phyloP scores from a whole-genome alignment of 129 eudicot genomes.

The Flaveria brownii region DNA sequence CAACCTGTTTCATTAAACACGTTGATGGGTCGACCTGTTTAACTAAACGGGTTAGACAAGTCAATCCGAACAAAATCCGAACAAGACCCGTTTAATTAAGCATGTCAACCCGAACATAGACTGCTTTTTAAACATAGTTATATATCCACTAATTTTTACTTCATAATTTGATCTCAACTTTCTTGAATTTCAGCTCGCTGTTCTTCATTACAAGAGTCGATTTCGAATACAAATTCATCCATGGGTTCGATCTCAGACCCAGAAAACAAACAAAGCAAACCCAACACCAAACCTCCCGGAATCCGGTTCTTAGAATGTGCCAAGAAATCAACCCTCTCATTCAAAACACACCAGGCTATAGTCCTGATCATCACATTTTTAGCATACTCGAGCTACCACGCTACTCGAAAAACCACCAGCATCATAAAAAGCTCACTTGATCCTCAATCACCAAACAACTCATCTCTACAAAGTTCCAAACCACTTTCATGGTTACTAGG shows the following conservation, averaged over 20 bases:
- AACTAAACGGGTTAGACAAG: no score
- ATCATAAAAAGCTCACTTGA: conserved; percentile 90
- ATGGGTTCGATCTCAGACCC: conserved; percentile 53
- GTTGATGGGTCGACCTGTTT: no score
- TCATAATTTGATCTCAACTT: conserved; percentile 6
- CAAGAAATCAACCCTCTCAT: conserved; percentile 53
- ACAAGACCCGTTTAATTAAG: no score
- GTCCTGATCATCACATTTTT: conserved; percentile 73
- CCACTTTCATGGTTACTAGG: conserved; percentile 44
- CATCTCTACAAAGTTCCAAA: conserved; percentile 41
- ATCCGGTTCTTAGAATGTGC: conserved; percentile 56
- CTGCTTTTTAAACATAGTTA: background rate
- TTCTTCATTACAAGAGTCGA: background rate
- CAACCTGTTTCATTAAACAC: no score
- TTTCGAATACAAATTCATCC: background rate
- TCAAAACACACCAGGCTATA: conserved; percentile 69
- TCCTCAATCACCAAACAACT: conserved; percentile 57
- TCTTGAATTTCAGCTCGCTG: conserved; percentile 29
- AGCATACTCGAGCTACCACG: conserved; percentile 77
- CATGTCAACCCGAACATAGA: no score
- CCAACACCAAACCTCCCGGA: conserved; percentile 54
- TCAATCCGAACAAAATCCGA: no score
- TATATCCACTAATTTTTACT: background rate
- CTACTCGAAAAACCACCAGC: conserved; percentile 86
- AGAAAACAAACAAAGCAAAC: conserved; percentile 19